Conservation (phyloP, 2,329 filamentous ascomycete species). For the Penicillium sumatraense region DNA sequence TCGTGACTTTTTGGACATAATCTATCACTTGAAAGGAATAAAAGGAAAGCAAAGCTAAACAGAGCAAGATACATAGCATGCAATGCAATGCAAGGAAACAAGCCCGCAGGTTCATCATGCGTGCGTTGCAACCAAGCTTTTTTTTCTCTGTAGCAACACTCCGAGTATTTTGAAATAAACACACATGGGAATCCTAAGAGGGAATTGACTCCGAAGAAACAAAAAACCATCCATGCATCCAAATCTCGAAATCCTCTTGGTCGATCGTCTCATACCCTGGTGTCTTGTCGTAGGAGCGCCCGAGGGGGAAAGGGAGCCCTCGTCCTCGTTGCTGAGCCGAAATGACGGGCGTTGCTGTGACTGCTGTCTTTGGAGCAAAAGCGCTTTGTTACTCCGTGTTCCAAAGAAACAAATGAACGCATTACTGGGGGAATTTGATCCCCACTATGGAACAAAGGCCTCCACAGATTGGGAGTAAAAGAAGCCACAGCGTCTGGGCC, state of each 20-base stretch:
- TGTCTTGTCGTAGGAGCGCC: constrained; percentile 28
- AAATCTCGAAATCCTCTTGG: constrained; percentile 24
- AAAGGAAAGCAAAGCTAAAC: constrained; percentile 33
- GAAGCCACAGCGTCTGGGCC: constrained; percentile 20
- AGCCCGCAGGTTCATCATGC: constrained; percentile 32
- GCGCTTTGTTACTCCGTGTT: constrained; percentile 16
- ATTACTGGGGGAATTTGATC: constrained; percentile 4
- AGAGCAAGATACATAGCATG: constrained; percentile 34
- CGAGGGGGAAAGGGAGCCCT: constrained; percentile 11
- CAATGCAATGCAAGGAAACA: constrained; percentile 31
- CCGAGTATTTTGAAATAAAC: constrained; percentile 26
- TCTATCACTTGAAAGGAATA: constrained; percentile 38
- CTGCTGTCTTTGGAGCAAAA: not conserved
- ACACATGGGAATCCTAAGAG: constrained; percentile 17
- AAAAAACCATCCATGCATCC: constrained; percentile 17
- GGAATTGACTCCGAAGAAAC: constrained; percentile 15
- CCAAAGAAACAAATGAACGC: constrained; percentile 15
- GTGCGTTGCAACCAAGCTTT: constrained; percentile 30
- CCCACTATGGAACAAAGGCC: constrained; percentile 10
- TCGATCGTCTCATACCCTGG: constrained; percentile 38
- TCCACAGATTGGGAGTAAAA: constrained; percentile 16
- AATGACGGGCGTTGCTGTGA: constrained; percentile 17
- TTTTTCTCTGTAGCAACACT: constrained; percentile 32
- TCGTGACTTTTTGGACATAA: constrained; percentile 38
- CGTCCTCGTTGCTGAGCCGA: constrained; percentile 18